Conservation (phyloP, 495 filamentous ascomycete species). For the Podospora australis region DNA sequence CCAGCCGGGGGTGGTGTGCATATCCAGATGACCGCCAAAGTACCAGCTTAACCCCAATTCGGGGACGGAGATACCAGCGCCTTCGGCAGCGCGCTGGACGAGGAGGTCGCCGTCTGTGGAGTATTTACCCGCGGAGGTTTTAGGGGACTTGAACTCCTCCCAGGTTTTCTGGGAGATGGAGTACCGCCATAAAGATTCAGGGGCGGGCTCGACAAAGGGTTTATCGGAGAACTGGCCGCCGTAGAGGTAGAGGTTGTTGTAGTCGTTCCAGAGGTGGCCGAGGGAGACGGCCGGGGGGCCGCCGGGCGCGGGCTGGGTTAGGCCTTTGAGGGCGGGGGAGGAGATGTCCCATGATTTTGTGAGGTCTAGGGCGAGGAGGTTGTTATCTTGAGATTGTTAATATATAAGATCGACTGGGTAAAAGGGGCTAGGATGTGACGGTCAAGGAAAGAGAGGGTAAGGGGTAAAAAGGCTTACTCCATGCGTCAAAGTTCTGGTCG, state of each 20-base stretch:
- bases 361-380: constrained; percentile 61
- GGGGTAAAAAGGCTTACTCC: constrained; percentile 48
- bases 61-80: constrained; percentile 61
- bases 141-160: constrained; percentile 51
- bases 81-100: constrained; percentile 61
- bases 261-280: constrained; percentile 66
- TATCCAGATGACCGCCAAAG: constrained; percentile 69
- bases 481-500: constrained; percentile 51
- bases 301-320: constrained; percentile 57
- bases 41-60: constrained; percentile 64
- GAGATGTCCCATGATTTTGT: constrained; percentile 60
- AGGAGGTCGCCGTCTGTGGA: constrained; percentile 45
- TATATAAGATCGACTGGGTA: neutral
- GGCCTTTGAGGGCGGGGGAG: constrained; percentile 52
- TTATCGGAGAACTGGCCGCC: constrained; percentile 63
- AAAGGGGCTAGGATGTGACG: neutral
- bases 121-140: constrained; percentile 51
- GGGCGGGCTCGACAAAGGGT: constrained; percentile 44
- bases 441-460: too few species aligned
- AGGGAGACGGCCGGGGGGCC: constrained; percentile 64
- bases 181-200: constrained; percentile 61
- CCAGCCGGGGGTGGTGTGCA: constrained; percentile 65
- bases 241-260: constrained; percentile 61
- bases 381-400: constrained; percentile 46
- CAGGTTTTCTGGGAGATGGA: constrained; percentile 51